Conservation (phyloP, 1,139 yeast species). For the Geotrichum australiense region DNA sequence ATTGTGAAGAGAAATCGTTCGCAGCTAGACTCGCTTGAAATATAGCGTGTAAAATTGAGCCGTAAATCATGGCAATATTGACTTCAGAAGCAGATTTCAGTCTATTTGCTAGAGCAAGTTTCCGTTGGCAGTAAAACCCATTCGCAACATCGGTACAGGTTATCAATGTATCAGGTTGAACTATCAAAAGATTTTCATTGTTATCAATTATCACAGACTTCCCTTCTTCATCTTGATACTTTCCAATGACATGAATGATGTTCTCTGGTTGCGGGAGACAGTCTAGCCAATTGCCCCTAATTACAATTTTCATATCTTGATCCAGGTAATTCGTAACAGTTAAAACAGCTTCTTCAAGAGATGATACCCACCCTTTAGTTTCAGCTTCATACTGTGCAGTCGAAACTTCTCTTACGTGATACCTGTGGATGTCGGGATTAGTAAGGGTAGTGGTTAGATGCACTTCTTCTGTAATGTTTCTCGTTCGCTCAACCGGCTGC, state of each 20-base stretch:
- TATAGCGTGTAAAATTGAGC: conserved; percentile 70
- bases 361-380: background rate
- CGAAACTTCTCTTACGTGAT: conserved; percentile 6
- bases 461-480: conserved; percentile 7
- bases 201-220: conserved; percentile 41
- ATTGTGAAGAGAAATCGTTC: conserved; percentile 40
- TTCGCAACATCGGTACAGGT: conserved; percentile 80
- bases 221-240: conserved; percentile 22
- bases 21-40: conserved; percentile 60
- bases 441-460: conserved; percentile 6
- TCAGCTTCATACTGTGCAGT: background rate
- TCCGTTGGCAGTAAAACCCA: conserved; percentile 64
- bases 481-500: conserved; percentile 7
- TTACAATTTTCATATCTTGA: conserved; percentile 11
- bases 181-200: conserved; percentile 51
- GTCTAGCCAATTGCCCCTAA: conserved; percentile 28
- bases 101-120: conserved; percentile 54
- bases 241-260: conserved; percentile 34
- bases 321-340: background rate
- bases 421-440: conserved; percentile 12
- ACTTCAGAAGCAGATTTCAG: conserved; percentile 51
- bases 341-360: conserved; percentile 2
- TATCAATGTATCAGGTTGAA: conserved; percentile 77
- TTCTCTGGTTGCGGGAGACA: conserved; percentile 26
- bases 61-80: conserved; percentile 55